Conservation (phyloP, 331 rosid species). For the Rhamnella rubrinervis region DNA sequence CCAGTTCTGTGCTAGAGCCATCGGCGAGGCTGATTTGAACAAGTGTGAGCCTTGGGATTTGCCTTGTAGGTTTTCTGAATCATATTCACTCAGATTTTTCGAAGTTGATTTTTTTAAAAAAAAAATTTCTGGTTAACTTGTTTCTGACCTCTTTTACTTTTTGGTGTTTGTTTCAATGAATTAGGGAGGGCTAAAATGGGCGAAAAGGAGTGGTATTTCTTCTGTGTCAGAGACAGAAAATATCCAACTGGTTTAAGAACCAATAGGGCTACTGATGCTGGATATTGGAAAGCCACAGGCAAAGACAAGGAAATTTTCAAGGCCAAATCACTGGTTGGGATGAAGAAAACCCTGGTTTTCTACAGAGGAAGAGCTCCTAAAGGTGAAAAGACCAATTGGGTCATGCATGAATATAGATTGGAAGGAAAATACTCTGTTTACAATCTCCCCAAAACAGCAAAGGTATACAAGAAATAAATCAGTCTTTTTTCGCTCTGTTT, state of each 20-base stretch:
- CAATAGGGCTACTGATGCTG: slow-evolving; percentile 77
- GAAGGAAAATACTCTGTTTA: slow-evolving; percentile 40
- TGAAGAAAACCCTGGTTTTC: slow-evolving; percentile 93
- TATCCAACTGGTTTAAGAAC: slow-evolving; percentile 88
- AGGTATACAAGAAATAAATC: slow-evolving; percentile 34
- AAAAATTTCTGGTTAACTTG: not conserved
- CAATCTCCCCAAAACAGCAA: slow-evolving; percentile 36
- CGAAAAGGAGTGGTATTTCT: slow-evolving; percentile 81
- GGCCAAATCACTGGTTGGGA: slow-evolving; percentile 51
- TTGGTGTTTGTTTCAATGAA: slow-evolving; percentile 7
- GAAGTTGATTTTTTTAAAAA: not conserved
- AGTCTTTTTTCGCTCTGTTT: slow-evolving; percentile 8
- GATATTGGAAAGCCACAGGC: slow-evolving; percentile 97
- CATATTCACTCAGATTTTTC: not conserved
- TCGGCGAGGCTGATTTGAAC: slow-evolving; percentile 76
- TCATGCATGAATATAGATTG: slow-evolving; percentile 86
- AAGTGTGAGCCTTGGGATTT: slow-evolving; percentile 94
- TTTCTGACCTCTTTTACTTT: not conserved
- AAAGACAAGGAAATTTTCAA: slow-evolving; percentile 71
- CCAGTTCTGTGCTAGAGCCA: slow-evolving; percentile 52
- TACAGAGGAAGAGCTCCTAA: slow-evolving; percentile 91
- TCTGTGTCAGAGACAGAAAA: slow-evolving; percentile 71
- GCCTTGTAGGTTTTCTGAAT: slow-evolving; percentile 52
- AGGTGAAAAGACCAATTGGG: slow-evolving; percentile 89
- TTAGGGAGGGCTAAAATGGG: slow-evolving; percentile 81